Evolutionary conservation across 2,329 filamentous ascomycete genomes (phyloP).

Genomic region (Fusarium foetens): DNA sequence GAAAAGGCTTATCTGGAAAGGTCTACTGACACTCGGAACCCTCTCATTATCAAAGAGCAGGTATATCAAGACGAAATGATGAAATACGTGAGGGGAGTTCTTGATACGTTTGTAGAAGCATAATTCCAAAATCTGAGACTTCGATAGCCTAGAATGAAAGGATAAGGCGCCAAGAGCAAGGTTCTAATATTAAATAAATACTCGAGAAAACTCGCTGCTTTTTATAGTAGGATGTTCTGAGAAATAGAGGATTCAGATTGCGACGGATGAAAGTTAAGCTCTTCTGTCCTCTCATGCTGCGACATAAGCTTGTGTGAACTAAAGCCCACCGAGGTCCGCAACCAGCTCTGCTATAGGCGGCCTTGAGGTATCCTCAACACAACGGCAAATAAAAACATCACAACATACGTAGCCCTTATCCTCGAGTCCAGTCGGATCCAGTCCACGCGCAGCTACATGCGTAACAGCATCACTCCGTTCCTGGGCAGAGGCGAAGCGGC

Average conservation of each 20-base stretch:
- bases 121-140: neutral
- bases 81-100: neutral
- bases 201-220: neutral
- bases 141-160: too few relatives aligned
- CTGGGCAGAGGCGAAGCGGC: neutral
- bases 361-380: rapidly evolving
- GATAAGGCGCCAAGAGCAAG: neutral
- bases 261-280: too few relatives aligned
- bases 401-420: neutral
- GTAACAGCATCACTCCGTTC: neutral
- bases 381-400: neutral
- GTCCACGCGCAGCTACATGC: neutral
- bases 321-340: rapidly evolving
- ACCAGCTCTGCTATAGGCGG: neutral
- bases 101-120: neutral
- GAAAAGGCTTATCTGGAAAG: neutral
- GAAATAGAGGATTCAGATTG: too few relatives aligned
- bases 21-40: neutral
- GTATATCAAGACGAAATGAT: neutral
- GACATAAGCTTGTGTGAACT: neutral
- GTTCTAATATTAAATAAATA: neutral
- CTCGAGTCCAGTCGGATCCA: neutral
- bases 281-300: too few relatives aligned
- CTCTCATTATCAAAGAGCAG: neutral
- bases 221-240: too few relatives aligned